Base-by-base conservation (phyloP, 2,329 filamentous ascomycete genomes). In the Thelonectria discophora region DNA sequence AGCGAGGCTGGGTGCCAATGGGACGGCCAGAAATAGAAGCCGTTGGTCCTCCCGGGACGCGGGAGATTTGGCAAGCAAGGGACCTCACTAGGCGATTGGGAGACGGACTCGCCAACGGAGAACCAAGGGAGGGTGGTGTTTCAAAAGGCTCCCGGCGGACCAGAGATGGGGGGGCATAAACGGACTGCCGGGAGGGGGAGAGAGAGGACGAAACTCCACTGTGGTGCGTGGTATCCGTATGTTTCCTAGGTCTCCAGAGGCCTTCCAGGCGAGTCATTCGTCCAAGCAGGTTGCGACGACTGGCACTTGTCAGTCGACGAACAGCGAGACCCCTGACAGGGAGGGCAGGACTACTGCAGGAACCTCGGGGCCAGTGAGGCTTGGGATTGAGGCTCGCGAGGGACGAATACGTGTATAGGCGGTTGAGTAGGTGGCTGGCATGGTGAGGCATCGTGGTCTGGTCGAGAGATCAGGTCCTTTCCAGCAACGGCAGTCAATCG, bases 341-440 rank as follows among this genome's bases (percentile, higher is more conserved):
- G 57, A 11, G 27, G 27, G 27, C 2, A 30, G 5, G 34, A 37
- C 63, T 68, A 66, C 64, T 66, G 66, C 66, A 70, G 66, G 65
- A 66, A 69, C 68, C 27, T 60, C 34, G 39, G 30, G n/a, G n/a
- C 53, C 24, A 56, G 55, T 21, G 53, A 46, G 56, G 15, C 9
- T 9, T 30, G 34, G 21, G 18, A 15, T 43, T 30, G 50, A 47
- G 51, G 50, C 60, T 50, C 46, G 2, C 24, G 39, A n/a, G 37
- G 30, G 37, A n/a, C 21, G 18, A 24, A 30, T 30, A 30, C 27
- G 27, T 30, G 27, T 30, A 30, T 30, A 30, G 27, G n/a, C n/a
- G n/a, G n/a, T n/a, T n/a, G n/a, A n/a, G 27, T 30, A 30, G 21
- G 21, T 24, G 21, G 21, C 6, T 24, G 21, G 9, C 5, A 30